Evolutionary conservation across 2,329 filamentous ascomycete species (phyloP).

Genomic region (Xenoacremonium recifei): DNA sequence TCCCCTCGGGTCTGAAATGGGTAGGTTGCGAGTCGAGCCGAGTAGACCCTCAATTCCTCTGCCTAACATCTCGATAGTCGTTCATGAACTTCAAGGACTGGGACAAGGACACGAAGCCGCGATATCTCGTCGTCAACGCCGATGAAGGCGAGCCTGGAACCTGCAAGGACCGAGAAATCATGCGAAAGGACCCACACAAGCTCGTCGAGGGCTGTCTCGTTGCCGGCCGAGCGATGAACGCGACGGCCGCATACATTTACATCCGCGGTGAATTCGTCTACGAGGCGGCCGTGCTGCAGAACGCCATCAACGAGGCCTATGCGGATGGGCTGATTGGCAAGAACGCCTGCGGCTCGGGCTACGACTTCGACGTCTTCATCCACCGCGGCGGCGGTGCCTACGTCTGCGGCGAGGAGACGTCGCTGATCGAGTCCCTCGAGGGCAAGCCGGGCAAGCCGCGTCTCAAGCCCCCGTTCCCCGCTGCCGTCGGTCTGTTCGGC

Average conservation of each 20-base stretch:
- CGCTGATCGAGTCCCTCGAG: conserved; percentile 95
- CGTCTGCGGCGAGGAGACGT: conserved; percentile 97
- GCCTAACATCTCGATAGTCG: conserved; percentile 56
- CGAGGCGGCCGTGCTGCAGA: conserved; percentile 89
- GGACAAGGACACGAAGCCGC: conserved; percentile 95
- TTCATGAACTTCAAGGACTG: conserved; percentile 99
- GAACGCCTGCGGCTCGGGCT: conserved; percentile 95
- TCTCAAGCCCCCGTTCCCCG: conserved; percentile 97
- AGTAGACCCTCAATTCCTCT: conserved; percentile 18
- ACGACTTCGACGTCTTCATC: conserved; percentile 96
- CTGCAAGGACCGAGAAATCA: conserved; percentile 99
- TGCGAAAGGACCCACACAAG: conserved; percentile 99
- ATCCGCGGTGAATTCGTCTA: conserved; percentile 98
- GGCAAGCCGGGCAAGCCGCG: conserved; percentile 98
- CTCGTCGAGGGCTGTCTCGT: conserved; percentile 96
- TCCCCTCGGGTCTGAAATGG: conserved; percentile 99
- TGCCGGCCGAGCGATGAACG: conserved; percentile 97
- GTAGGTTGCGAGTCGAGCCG: conserved; percentile 52
- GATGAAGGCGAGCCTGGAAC: conserved; percentile 98
- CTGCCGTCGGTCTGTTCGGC: conserved; percentile 94
- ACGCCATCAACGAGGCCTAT: conserved; percentile 97
- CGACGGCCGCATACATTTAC: conserved; percentile 97
- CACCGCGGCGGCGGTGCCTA: conserved; percentile 98
- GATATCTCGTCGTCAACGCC: conserved; percentile 96
- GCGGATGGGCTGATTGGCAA: conserved; percentile 92